Evolutionary conservation across 148 eudicot genomes (phyloP), one percentile per base, ranked within the genome.

Genomic region (Vaccinium myrtillus): DNA sequence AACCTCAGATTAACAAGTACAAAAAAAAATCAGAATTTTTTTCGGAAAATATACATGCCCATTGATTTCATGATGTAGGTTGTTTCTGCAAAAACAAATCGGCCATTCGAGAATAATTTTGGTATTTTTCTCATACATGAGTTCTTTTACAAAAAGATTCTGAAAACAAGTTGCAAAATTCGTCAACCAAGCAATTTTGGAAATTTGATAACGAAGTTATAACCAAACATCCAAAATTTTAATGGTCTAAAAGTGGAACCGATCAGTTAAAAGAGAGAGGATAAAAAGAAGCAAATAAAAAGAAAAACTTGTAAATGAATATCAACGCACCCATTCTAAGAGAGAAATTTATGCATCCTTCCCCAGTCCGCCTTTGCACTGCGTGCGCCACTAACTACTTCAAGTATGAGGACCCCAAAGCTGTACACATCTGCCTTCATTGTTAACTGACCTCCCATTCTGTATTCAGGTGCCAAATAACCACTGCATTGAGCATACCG

Each of bases 381-480:
- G 89, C 95, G 88, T 88, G 85, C 91, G 79, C 98, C 99, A 78
- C 93, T 97, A 78, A 97, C 69, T 18, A 91, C 83, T 89, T 97
- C 97, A 67, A 97, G 93, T 70, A 92, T 78, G 65, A 97, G 93
- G 58, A 97, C 93, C 39, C 99, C 99, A 84, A 92, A 97, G 92
- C 99, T 97, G 87, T 97, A 97, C n/a, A 97, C 94, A 85, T 97
- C 99, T 2, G 99, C 98, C 89, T 92, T 95, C 89, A 83, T 83
- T 27, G 98, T 94, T 65, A 97, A 87, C 74, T 90, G 97, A 55
- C 98, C 98, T 54, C 95, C 94, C 86, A 94, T 30, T 59, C 88
- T 95, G 88, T 97, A 97, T 82, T 97, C 99, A 15, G 99, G 99
- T 74, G 99, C 99, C 87, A 97, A 89, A 89, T 97, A 97, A 83